Evolutionary conservation across 2,329 filamentous ascomycete genomes (phyloP).

Genomic region (Colletotrichum brevisporum): DNA sequence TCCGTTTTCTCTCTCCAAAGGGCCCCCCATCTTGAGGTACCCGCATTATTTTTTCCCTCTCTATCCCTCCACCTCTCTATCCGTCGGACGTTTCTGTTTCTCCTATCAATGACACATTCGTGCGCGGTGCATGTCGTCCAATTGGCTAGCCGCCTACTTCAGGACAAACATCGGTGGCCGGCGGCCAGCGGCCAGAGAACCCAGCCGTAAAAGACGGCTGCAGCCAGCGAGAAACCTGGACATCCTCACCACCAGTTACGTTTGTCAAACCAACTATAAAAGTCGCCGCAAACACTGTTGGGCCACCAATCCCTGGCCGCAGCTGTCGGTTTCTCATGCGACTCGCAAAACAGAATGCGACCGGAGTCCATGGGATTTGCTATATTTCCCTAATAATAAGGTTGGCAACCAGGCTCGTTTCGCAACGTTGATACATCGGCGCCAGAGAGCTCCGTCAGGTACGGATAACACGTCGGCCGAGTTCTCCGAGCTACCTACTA

Average conservation of each 20-base stretch:
- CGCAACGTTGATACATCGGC: conserved; percentile 30
- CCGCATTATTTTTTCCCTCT: conserved; percentile 11
- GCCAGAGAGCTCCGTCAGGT: conserved; percentile 12
- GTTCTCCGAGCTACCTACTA: conserved; percentile 9
- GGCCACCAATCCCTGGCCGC: conserved; percentile 13
- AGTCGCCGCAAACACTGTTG: conserved; percentile 32
- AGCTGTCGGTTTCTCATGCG: neutral
- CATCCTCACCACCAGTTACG: conserved; percentile 1
- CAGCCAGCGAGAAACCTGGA: conserved; percentile 1
- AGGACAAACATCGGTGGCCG: neutral
- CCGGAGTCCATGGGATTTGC: conserved; percentile 19
- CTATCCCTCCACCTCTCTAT: neutral
- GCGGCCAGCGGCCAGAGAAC: neutral
- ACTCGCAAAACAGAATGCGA: conserved; percentile 14
- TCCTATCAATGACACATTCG: conserved; percentile 24
- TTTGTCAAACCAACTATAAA: conserved; percentile 35
- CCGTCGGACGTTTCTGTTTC: conserved; percentile 18
- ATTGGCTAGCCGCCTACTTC: conserved; percentile 4
- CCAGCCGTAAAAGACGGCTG: neutral
- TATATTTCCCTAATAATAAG: conserved; percentile 22
- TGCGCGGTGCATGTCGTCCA: neutral
- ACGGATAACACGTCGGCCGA: conserved; percentile 12
- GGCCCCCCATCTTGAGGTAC: conserved; percentile 19
- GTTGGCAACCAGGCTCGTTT: conserved; percentile 19
- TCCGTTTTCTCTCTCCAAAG: conserved; percentile 17